These are phyloP conservation scores for Adenanthera pavonina DNA, from an alignment of 306 rosid species.

Conservation along the genomic window DNA sequence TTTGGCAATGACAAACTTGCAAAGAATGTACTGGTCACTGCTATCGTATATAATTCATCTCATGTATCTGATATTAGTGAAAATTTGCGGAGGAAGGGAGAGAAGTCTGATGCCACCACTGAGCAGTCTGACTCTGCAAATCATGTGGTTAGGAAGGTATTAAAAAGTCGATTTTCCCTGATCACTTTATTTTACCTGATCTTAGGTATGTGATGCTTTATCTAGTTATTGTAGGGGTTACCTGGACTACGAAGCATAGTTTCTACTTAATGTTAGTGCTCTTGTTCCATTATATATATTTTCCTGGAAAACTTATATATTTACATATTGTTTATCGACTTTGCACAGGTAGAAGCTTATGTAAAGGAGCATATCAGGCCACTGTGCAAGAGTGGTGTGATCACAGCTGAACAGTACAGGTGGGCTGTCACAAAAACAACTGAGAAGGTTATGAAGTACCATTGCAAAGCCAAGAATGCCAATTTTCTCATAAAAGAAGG, in stretches of 20 bases:
- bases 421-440: constrained; percentile 91
- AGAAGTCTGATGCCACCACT: constrained; percentile 44
- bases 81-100: constrained; percentile 45
- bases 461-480: constrained; percentile 82
- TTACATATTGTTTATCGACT: constrained; percentile 29
- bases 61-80: constrained; percentile 43
- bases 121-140: constrained; percentile 56
- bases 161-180: constrained; percentile 28
- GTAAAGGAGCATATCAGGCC: constrained; percentile 95
- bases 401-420: constrained; percentile 86
- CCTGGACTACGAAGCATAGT: not conserved
- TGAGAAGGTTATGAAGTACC: constrained; percentile 93
- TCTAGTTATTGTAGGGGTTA: not conserved
- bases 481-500: constrained; percentile 96
- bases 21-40: constrained; percentile 41
- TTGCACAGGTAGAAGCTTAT: constrained; percentile 83
- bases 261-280: not conserved
- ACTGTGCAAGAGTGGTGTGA: constrained; percentile 91
- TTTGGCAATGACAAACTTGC: constrained; percentile 39
- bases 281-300: not conserved
- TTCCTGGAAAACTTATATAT: constrained; percentile 7
- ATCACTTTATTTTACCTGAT: not conserved
- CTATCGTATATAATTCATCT: constrained; percentile 40
- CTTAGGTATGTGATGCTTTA: not conserved
- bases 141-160: constrained; percentile 72